Base-by-base conservation (phyloP, 2,329 filamentous ascomycete genomes). In the Aureobasidium namibiae region DNA sequence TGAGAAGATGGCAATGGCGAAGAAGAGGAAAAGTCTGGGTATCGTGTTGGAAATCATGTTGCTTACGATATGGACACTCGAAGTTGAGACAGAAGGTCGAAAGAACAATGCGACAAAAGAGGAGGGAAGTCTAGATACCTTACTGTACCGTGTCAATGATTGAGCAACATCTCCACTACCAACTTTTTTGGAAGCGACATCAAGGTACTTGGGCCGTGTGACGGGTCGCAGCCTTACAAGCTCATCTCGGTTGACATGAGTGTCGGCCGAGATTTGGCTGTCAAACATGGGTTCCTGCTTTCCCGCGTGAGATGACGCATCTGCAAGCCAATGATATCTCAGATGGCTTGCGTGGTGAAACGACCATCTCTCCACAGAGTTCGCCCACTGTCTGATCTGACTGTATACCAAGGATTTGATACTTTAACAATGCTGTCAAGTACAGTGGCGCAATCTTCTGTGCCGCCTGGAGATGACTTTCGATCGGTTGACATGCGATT, bases 211-310 rank as follows among this genome's bases (percentile, higher is more conserved):
- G 33, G 33, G 29, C 31, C 41, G 31, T n/a, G 23, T 50, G 21
- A 26, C 52, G 56, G 31, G 46, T 58, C 53, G 45, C 36, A 21
- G 13, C 48, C 53, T 31, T 10, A 31, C 5, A 31, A 53, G n/a
- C 16, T 62, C 57, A 62, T 60, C 8, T 62, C 60, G 57, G 38
- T 50, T 52, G 24, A 31, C 38, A 11, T 10, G 18, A 44, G 33
- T 41, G 46, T 60, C 57, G 57, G 57, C 44, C 56, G 44, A 56
- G 53, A 21, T 33, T 9, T 8, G 14, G n/a, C 21, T 31, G 44
- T 23, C 42, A 31, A 41, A 48, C 34, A 31, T 21, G 38, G 26
- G 42, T 48, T 57, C 59, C 46, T 59, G 61, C 10, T 58, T 41
- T 46, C 23, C 60, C 48, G 50, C 50, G 60, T 45, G 57, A 31